Evolutionary conservation across 2,329 filamentous ascomycete species (phyloP).

Genomic region (Colletotrichum spinosum): DNA sequence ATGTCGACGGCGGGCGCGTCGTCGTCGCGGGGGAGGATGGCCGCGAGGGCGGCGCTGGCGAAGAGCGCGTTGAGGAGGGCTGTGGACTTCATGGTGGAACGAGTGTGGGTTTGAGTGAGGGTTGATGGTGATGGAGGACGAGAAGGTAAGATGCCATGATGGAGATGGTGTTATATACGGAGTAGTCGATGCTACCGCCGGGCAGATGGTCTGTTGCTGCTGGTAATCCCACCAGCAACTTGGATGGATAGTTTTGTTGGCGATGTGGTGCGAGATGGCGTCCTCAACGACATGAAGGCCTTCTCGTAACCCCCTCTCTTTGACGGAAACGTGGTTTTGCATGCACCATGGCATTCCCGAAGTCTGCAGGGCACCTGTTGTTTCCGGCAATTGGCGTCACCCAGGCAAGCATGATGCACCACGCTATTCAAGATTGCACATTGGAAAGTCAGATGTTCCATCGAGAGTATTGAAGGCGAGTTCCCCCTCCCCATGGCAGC

Average conservation of each 20-base stretch:
- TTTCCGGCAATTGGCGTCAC: no score
- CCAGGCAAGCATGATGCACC: no score
- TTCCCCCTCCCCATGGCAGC: no score
- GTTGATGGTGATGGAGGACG: background rate
- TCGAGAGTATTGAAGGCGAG: no score
- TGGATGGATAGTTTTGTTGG: slow-evolving; percentile 4
- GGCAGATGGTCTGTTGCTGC: no score
- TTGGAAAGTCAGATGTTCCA: no score
- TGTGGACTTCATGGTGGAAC: slow-evolving; percentile 24
- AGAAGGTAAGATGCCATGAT: background rate
- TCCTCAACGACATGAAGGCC: background rate
- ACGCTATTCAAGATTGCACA: no score
- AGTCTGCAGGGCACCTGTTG: no score
- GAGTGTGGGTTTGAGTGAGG: background rate
- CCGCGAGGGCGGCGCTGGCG: slow-evolving; percentile 5
- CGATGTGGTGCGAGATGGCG: background rate
- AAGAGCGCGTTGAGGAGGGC: slow-evolving; percentile 21
- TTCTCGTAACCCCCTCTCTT: no score
- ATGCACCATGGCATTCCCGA: no score
- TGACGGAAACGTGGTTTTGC: no score
- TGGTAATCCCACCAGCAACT: background rate
- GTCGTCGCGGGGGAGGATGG: slow-evolving; percentile 1
- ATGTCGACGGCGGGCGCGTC: background rate
- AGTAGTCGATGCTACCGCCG: no score
- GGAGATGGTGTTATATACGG: background rate